Conservation (phyloP, 352 stramenopile genomes). For the Pythium aquatile region DNA sequence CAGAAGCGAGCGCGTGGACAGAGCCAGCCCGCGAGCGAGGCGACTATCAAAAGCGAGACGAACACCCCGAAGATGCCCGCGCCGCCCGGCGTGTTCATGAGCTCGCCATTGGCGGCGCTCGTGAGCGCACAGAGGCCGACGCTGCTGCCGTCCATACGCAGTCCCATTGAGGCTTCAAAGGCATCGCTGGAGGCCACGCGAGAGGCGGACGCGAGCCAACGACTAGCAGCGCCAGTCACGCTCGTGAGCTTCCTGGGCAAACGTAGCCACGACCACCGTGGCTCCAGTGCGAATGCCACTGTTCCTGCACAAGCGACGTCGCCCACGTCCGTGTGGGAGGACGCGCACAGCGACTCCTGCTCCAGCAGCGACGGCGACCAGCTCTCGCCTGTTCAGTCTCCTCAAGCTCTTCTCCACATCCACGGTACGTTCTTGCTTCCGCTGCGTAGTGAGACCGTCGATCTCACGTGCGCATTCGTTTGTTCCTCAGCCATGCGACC, state of each 20-base stretch:
- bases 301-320: background rate
- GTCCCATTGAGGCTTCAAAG: conserved; percentile 15
- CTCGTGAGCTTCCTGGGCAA: conserved; percentile 1
- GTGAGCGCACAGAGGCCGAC: conserved; percentile 11
- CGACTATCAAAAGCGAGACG: background rate
- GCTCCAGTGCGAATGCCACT: background rate
- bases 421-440: background rate
- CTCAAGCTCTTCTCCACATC: background rate
- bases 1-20: conserved; percentile 12
- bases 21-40: background rate
- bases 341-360: background rate
- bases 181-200: background rate
- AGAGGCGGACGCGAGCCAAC: conserved; percentile 9
- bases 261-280: background rate
- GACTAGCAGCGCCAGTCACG: background rate
- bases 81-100: conserved; percentile 19
- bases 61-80: conserved; percentile 5
- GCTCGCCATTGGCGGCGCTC: conserved; percentile 19
- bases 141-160: conserved; percentile 8
- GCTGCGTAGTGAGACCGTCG: too few relatives aligned
- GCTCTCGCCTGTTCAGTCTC: background rate
- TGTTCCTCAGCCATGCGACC: background rate
- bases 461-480: background rate
- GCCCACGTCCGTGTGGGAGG: background rate
- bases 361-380: background rate